Percentiles rank a stretch among this genome's conserved stretches.
Evolutionary conservation across 2,329 filamentous ascomycete genomes (phyloP).

Genomic region (Monilinia vaccinii-corymbosi): DNA sequence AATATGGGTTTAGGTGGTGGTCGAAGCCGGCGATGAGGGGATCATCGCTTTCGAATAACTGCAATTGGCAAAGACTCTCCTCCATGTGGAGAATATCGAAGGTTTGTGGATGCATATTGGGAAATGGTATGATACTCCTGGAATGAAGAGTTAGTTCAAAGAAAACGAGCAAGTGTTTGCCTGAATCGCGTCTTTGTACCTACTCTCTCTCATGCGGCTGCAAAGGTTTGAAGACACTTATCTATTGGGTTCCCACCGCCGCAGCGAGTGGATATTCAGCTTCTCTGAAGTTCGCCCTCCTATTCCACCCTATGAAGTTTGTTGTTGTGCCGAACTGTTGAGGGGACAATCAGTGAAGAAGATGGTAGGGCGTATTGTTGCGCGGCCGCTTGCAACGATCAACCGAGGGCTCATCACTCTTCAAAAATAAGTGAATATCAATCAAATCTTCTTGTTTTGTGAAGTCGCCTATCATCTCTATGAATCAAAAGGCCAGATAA

Average conservation of each 20-base stretch:
- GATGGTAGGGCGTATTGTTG: background rate
- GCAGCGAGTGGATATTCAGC: background rate
- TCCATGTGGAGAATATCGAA: background rate
- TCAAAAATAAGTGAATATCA: background rate
- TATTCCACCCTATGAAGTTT: background rate
- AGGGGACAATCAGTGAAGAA: background rate
- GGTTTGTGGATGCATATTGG: background rate
- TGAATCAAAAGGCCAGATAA: no score
- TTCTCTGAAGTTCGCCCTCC: background rate
- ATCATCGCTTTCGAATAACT: background rate
- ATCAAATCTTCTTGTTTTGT: background rate
- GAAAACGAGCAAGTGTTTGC: background rate
- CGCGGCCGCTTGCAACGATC: background rate
- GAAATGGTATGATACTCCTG: background rate
- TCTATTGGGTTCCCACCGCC: background rate
- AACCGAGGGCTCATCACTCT: background rate
- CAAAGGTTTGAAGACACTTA: background rate
- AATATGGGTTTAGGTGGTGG: background rate
- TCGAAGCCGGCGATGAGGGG: background rate
- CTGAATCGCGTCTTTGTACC: background rate
- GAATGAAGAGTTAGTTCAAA: background rate
- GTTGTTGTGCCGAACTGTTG: background rate
- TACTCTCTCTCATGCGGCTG: background rate
- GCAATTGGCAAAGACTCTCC: background rate
- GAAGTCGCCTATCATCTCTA: background rate